Conservation (phyloP, 2,329 filamentous ascomycete species). For the Apiospora aurea region DNA sequence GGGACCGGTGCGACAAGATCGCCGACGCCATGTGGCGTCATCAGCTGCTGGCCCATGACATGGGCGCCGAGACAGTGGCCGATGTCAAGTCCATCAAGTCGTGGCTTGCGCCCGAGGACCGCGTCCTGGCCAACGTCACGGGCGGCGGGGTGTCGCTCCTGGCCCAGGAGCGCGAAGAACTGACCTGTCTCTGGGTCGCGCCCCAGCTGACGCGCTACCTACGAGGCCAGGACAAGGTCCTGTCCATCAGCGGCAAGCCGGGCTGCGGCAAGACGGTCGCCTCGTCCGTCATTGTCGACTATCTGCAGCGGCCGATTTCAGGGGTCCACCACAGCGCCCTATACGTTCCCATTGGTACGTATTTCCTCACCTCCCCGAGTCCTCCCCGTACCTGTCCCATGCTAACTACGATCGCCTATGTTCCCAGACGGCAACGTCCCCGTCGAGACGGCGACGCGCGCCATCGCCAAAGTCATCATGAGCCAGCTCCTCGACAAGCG, state of each 20-base stretch:
- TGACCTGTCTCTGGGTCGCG: conserved; percentile 36
- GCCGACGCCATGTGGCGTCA: conserved; percentile 39
- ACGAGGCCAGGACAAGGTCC: conserved; percentile 28
- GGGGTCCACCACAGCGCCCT: conserved; percentile 44
- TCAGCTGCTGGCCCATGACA: conserved; percentile 42
- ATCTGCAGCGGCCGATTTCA: conserved; percentile 46
- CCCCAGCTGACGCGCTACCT: conserved; percentile 34
- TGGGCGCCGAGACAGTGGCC: conserved; percentile 35
- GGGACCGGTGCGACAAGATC: conserved; percentile 32
- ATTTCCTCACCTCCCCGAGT: conserved; percentile 32
- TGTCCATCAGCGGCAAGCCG: conserved; percentile 38
- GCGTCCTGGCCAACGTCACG: conserved; percentile 29
- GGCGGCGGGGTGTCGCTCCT: conserved; percentile 28
- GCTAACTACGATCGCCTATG: neutral
- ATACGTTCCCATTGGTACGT: conserved; percentile 43
- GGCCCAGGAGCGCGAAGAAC: conserved; percentile 35
- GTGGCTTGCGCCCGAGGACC: conserved; percentile 33
- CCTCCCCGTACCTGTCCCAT: too few species aligned
- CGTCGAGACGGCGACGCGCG: conserved; percentile 24
- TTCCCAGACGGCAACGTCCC: neutral
- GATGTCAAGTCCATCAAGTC: conserved; percentile 32
- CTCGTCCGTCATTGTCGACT: conserved; percentile 47
- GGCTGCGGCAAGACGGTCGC: conserved; percentile 48
- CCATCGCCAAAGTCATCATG: conserved; percentile 45
- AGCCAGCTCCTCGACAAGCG: conserved; percentile 46